Percentiles rank a stretch among this genome's conserved stretches.
Evolutionary conservation across 768 basidiomycete genomes (phyloP).

Genomic region (Xerocomellus intermedius): DNA sequence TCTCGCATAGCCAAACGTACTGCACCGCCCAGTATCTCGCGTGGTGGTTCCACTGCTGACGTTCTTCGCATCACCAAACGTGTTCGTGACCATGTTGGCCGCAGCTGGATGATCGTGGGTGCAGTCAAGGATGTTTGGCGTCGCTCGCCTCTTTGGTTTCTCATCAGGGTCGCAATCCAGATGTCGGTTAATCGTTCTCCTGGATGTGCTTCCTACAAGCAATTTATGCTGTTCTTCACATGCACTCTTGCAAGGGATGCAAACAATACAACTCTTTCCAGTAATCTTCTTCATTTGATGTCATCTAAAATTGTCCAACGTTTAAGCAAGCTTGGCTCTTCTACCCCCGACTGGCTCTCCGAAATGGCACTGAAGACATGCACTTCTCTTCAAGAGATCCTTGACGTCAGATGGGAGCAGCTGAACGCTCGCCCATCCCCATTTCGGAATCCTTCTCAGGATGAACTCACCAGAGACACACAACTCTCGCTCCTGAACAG

Average conservation of each 20-base stretch:
- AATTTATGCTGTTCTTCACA: slow-evolving; percentile 44
- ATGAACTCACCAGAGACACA: background rate
- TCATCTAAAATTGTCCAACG: slow-evolving; percentile 19
- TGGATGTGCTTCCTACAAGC: slow-evolving; percentile 38
- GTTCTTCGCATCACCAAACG: slow-evolving; percentile 25
- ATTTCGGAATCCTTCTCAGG: background rate
- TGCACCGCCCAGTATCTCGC: no score
- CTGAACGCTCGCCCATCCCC: background rate
- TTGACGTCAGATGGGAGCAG: background rate
- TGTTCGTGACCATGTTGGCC: slow-evolving; percentile 24
- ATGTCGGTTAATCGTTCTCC: slow-evolving; percentile 12
- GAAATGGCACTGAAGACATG: background rate
- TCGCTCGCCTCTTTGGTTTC: slow-evolving; percentile 34
- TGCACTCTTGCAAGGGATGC: slow-evolving; percentile 23
- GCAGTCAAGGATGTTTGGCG: slow-evolving; percentile 19
- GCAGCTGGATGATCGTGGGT: no score
- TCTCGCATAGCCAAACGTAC: slow-evolving; percentile 22
- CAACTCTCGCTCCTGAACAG: background rate
- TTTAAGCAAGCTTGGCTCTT: slow-evolving; percentile 11
- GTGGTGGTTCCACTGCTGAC: no score
- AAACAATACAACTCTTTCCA: slow-evolving; percentile 5
- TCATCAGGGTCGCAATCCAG: slow-evolving; percentile 32
- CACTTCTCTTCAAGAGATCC: background rate
- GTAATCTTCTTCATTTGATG: slow-evolving; percentile 27
- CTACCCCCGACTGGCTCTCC: background rate